Base-by-base conservation (phyloP, 257 asterid genomes). In the Misopates orontium region DNA sequence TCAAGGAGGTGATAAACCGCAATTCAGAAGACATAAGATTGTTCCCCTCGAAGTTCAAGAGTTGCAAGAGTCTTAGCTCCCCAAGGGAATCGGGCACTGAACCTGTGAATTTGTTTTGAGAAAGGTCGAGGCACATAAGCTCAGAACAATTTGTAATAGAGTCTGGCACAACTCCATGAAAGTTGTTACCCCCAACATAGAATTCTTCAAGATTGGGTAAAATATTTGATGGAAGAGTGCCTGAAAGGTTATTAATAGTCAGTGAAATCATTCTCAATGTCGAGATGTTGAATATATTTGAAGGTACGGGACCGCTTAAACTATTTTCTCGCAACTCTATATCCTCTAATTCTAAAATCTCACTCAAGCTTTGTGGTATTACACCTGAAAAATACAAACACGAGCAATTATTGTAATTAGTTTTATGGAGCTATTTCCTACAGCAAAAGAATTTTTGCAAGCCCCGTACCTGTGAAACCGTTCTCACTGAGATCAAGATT, bases 1-100 rank as follows among this genome's bases (percentile, higher is more conserved):
- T 24, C 70, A 73, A 55, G 52, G 50, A 41, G 23, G 52, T 60
- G 44, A 73, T 60, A 23, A 73, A 28, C 40, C 58, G n/a, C 36
- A 28, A 28, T 28, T 28, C 36, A 28, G 3, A 28, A 2, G 36
- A 28, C 36, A 28, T 28, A 28, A 28, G 7, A 28, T 28, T 28
- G 54, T 47, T 47, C 52, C 52, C 52, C 10, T 13, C 6, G 1
- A 47, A 1, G 7, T 13, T 15, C 17, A 47, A 15, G 18, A 1
- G 4, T 47, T 47, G 8, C 0, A 47, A 8, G 17, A 47, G 17
- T 13, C 52, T 47, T 15, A 47, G 52, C 4, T 47, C 17, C 17
- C 52, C 52, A 47, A 47, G n/a, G 52, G 52, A 10, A 13, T 47
- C 4, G 17, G 52, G 52, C 1, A 47, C 4, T 8, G 17, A 15